phyloP scores from a whole-genome alignment of 306 rosid species.

The Vigna nakashimae region DNA sequence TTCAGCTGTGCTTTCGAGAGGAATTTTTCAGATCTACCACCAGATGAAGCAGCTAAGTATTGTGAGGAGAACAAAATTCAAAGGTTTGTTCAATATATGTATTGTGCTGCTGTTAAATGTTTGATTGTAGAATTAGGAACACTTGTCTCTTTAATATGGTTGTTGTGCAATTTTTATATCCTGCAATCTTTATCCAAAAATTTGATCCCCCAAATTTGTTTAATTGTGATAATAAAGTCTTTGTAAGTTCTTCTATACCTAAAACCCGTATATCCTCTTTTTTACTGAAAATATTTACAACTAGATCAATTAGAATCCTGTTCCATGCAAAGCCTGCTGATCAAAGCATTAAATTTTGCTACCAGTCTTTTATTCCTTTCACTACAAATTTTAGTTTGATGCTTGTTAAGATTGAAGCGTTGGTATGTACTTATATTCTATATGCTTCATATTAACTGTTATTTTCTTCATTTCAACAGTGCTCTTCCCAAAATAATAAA shows the following conservation, averaged over 20 bases:
- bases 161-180: background rate
- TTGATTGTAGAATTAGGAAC: background rate
- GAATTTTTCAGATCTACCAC: conserved; percentile 82
- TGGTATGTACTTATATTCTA: background rate
- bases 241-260: background rate
- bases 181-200: background rate
- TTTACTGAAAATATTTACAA: background rate
- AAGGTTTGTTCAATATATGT: conserved; percentile 65
- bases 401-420: conserved; percentile 25
- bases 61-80: conserved; percentile 90
- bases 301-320: background rate
- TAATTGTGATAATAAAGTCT: background rate
- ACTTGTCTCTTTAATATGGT: background rate
- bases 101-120: conserved; percentile 16
- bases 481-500: conserved; percentile 94
- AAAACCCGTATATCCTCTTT: background rate
- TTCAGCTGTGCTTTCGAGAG: conserved; percentile 90
- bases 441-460: conserved; percentile 27
- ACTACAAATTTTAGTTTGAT: background rate
- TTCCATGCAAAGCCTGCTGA: background rate
- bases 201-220: background rate
- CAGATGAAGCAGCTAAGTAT: conserved; percentile 81
- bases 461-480: conserved; percentile 58
- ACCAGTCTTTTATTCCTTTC: background rate
- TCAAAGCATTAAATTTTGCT: background rate